Conservation (phyloP, 2,329 filamentous ascomycete genomes). For the Fusarium napiforme region DNA sequence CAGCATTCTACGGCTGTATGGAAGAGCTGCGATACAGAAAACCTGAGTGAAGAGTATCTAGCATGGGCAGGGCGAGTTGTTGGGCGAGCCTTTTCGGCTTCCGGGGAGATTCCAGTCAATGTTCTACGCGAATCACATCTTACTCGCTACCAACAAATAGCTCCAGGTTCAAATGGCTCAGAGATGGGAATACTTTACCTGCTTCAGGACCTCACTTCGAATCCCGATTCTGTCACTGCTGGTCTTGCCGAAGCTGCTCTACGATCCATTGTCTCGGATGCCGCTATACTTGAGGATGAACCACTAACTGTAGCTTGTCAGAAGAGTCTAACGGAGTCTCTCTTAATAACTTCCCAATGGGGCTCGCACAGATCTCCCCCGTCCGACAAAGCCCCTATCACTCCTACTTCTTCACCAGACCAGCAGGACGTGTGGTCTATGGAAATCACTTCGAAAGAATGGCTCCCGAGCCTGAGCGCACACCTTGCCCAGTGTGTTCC, state of each 20-base stretch:
- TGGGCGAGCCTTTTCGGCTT: slow-evolving; percentile 83
- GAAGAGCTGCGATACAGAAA: slow-evolving; percentile 76
- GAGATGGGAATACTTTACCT: slow-evolving; percentile 71
- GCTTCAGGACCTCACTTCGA: slow-evolving; percentile 70
- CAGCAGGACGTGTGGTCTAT: slow-evolving; percentile 47
- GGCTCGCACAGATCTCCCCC: slow-evolving; percentile 64
- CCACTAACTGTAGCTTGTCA: slow-evolving; percentile 62
- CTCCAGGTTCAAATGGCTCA: slow-evolving; percentile 64
- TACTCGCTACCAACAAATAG: slow-evolving; percentile 59
- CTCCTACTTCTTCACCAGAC: slow-evolving; percentile 8
- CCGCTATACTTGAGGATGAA: slow-evolving; percentile 59
- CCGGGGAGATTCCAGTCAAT: slow-evolving; percentile 72
- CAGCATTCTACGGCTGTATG: slow-evolving; percentile 75
- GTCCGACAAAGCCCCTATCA: slow-evolving; percentile 55
- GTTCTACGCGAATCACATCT: slow-evolving; percentile 70
- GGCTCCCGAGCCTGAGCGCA: slow-evolving; percentile 71
- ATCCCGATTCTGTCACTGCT: slow-evolving; percentile 64
- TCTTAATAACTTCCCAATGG: slow-evolving; percentile 68
- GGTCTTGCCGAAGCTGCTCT: slow-evolving; percentile 71
- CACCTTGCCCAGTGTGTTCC: slow-evolving; percentile 69
- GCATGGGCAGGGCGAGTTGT: slow-evolving; percentile 88
- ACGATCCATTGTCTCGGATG: slow-evolving; percentile 66
- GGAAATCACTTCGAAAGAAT: slow-evolving; percentile 59
- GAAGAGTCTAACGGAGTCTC: slow-evolving; percentile 61
- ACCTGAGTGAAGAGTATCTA: slow-evolving; percentile 75